phyloP scores from a whole-genome alignment of 345 rosid species.

The Trapa incisa region DNA sequence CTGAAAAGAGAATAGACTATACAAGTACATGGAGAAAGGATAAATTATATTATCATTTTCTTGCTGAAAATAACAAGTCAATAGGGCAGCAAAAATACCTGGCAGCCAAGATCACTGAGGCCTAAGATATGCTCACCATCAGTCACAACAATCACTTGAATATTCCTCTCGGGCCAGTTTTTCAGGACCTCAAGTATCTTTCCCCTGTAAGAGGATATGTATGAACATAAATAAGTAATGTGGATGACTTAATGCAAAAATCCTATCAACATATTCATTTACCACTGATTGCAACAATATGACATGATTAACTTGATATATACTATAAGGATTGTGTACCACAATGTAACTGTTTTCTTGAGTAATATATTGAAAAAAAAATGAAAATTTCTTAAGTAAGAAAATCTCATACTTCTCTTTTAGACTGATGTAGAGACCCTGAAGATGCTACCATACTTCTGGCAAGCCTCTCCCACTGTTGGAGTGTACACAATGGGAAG shows the following conservation, averaged over 20 bases:
- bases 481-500: conserved; percentile 94
- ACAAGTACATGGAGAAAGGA: not conserved
- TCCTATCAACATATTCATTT: not conserved
- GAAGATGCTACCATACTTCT: conserved; percentile 91
- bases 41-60: not conserved
- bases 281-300: not conserved
- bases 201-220: conserved; percentile 36
- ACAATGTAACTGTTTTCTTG: not conserved
- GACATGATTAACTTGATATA: not conserved
- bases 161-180: conserved; percentile 86
- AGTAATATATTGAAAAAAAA: not conserved
- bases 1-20: conserved; percentile 19
- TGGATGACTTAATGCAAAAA: not conserved
- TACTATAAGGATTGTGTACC: not conserved
- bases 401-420: conserved; percentile 54
- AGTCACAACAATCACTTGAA: conserved; percentile 95
- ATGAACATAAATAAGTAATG: conserved; percentile 1
- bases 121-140: conserved; percentile 95
- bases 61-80: not conserved
- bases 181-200: conserved; percentile 80
- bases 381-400: not conserved
- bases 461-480: conserved; percentile 96
- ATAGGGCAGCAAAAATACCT: conserved; percentile 31
- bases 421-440: conserved; percentile 89
- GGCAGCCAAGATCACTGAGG: conserved; percentile 99